These are phyloP conservation scores for Pseudevernia furfuracea DNA, from an alignment of 495 filamentous ascomycete species.

Conservation along the genomic window DNA sequence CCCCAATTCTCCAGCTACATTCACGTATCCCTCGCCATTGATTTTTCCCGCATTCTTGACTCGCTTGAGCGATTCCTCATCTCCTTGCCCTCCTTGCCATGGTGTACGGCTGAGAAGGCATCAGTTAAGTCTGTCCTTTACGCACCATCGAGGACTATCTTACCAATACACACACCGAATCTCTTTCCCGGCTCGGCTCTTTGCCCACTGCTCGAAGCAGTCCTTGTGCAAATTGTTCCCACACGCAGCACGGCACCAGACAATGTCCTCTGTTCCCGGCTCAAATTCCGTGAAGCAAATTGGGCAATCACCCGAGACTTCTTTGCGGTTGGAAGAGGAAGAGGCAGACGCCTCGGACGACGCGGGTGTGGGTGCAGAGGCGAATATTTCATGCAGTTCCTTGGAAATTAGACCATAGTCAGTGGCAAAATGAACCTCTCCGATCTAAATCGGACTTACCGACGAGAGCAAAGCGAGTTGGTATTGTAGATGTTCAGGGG, in stretches of 20 bases:
- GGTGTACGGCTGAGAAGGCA: conserved; percentile 42
- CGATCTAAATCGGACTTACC: conserved; percentile 28
- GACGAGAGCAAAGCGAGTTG: conserved; percentile 63
- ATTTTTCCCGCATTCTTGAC: conserved; percentile 35
- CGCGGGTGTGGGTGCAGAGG: conserved; percentile 40
- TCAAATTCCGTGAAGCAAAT: conserved; percentile 71
- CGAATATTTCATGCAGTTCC: conserved; percentile 60
- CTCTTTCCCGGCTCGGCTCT: conserved; percentile 42
- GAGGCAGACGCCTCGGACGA: conserved; percentile 27
- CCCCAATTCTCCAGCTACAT: conserved; percentile 56
- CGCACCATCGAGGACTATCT: conserved; percentile 14
- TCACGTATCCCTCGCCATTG: conserved; percentile 57
- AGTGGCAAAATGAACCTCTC: not conserved
- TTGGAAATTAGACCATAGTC: conserved; percentile 19
- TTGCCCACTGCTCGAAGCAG: conserved; percentile 67
- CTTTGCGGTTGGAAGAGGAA: conserved; percentile 45
- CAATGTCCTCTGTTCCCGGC: conserved; percentile 45
- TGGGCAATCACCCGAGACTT: conserved; percentile 66
- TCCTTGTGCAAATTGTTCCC: conserved; percentile 70
- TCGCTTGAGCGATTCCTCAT: conserved; percentile 42
- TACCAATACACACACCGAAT: conserved; percentile 64
- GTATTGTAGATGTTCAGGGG: conserved; percentile 55
- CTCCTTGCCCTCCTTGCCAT: conserved; percentile 59
- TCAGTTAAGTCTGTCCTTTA: not conserved
- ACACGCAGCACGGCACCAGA: conserved; percentile 67